Evolutionary conservation across 2,329 filamentous ascomycete species (phyloP).

Genomic region (Ophiostoma himal-ulmi): DNA sequence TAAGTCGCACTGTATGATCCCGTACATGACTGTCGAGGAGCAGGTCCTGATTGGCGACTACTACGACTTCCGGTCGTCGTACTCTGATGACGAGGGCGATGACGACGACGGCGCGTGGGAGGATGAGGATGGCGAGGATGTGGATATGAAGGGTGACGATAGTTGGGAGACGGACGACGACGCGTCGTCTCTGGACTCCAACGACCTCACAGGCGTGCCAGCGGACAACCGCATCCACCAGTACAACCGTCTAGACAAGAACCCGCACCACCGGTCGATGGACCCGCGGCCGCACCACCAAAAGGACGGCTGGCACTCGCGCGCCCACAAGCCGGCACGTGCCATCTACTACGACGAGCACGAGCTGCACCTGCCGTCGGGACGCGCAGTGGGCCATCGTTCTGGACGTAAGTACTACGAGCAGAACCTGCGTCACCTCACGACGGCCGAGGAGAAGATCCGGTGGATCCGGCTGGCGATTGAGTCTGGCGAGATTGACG

Average conservation of each 20-base stretch:
- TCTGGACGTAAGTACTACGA: slow-evolving; percentile 83
- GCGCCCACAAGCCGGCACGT: slow-evolving; percentile 67
- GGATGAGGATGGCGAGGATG: slow-evolving; percentile 46
- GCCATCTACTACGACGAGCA: slow-evolving; percentile 88
- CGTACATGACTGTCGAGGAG: slow-evolving; percentile 79
- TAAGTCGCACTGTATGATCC: slow-evolving; percentile 94
- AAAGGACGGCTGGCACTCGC: slow-evolving; percentile 73
- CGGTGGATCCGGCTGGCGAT: slow-evolving; percentile 25
- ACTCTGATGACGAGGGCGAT: slow-evolving; percentile 64
- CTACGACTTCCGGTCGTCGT: slow-evolving; percentile 94
- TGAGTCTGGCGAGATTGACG: slow-evolving; percentile 22
- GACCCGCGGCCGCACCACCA: slow-evolving; percentile 69
- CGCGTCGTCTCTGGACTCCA: slow-evolving; percentile 80
- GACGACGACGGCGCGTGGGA: slow-evolving; percentile 44
- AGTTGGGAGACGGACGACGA: slow-evolving; percentile 96
- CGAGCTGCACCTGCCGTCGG: slow-evolving; percentile 87
- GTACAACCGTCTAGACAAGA: slow-evolving; percentile 64
- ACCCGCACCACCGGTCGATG: slow-evolving; percentile 67
- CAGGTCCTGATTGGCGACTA: slow-evolving; percentile 93
- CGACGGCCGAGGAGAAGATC: slow-evolving; percentile 60
- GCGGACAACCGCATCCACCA: slow-evolving; percentile 66
- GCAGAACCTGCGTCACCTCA: slow-evolving; percentile 85
- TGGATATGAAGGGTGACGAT: slow-evolving; percentile 50
- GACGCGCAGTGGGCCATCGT: slow-evolving; percentile 82
- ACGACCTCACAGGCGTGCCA: slow-evolving; percentile 73